Base-by-base conservation (phyloP, 2,329 filamentous ascomycete genomes). In the Epichloe glyceriae region DNA sequence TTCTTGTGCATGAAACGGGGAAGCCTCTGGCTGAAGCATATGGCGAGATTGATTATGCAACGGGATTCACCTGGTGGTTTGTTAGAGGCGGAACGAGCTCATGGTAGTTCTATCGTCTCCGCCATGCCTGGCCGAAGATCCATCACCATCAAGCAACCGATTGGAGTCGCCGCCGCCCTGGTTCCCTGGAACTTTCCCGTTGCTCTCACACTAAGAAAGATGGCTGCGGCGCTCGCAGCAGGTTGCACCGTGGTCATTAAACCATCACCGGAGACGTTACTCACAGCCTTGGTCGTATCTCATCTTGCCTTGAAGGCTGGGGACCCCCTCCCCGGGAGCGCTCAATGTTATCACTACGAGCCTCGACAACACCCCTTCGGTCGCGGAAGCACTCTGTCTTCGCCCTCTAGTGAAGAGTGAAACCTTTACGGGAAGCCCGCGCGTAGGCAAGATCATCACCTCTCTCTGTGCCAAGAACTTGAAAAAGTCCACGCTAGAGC, bases 191-290 rank as follows among this genome's bases (percentile, higher is more conserved):
- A 85, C 65, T 85, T 83, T 56, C 75, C 75, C 12, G 62, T 73
- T 20, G 73, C 72, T 11, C 74, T 79, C 65, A 65, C 73, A 7
- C 64, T 73, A 20, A 60, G 72, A 17, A 75, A 75, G 53, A 64
- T 69, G 8, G 68, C 64, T 2, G 68, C 79, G 0, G 80, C 79
- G 1, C 68, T 88, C 30, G 85, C 85, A 22, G 84, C 84, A 12
- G 85, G 85, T 19, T 88, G 84, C 63, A 86, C 83, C 1, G 86
- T 90, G 79, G 73, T 90, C 15, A 73, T 79, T 15, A 88, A 88
- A 67, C 82, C 84, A 2, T 83, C 79, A 4, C 83, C 83, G 0
- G 83, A 88, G 63, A 88, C 86, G 2, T 86, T 86, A 0, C 77
- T 87, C 59, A 86, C 84, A 22, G 78, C 82, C 1, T 77, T 87